Evolutionary conservation across 2,329 filamentous ascomycete genomes (phyloP), one percentile per base, ranked within the genome.

Genomic region (Dactylonectria macrodidyma): DNA sequence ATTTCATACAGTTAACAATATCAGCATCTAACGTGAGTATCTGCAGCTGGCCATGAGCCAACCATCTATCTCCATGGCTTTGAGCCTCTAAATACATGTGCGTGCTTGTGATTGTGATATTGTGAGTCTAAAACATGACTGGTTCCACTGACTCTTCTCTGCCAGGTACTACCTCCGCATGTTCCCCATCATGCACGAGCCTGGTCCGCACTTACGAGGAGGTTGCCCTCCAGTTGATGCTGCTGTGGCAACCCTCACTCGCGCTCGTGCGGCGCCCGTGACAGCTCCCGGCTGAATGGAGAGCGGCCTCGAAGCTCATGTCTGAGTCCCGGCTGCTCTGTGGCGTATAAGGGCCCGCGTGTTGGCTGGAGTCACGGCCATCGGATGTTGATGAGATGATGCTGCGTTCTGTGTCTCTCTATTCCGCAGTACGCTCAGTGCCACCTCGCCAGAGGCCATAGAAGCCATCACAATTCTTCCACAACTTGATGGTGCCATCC

Each of bases 401-500:
- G 68, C 61, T 75, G 58, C 71, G 74, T 22, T 75, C 77, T 46
- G 69, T 59, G 67, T 77, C 71, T 72, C 56, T 78, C 81, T 83
- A 83, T 76, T 83, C 81, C 60, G 76, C 76, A 66, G 77, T 70
- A 60, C 77, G 78, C 61, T 81, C 78, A 9, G 77, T 78, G n/a
- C 84, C 84, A 57, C 87, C 87, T 46, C 86, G 84, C 90, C 90
- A 92, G 44, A 91, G 84, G 2, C 90, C 90, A 65, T 91, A 92
- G 66, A 86, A 87, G 1, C 89, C 90, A 6, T 90, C 88, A 67
- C 89, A 91, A 71, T 92, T 92, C 83, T 92, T 92, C 90, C 90
- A 92, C 85, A 99, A 86, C 84, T 99, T 99, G 81, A 99, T 97
- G 0, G 96, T 99, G 47, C 96, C 96, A 77, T 99, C 96, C 79